Evolutionary conservation across 208 protist species (phyloP).

Genomic region (Acanthamoeba healyi): DNA sequence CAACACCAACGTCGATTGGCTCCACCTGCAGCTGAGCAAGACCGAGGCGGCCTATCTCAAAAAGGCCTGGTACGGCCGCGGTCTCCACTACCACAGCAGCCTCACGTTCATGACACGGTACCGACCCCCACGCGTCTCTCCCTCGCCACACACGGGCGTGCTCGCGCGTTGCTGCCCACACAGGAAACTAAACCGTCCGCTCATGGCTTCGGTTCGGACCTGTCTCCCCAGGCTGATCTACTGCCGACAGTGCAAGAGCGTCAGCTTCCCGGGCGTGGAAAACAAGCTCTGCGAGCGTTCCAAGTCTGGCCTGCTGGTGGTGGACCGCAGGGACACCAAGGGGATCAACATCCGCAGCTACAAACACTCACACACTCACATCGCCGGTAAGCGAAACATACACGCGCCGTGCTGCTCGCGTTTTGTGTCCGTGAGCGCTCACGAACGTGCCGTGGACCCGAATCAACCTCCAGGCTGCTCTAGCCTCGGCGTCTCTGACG

Average conservation of each 20-base stretch:
- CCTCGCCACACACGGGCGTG: no score
- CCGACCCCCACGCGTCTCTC: no score
- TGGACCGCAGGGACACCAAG: neutral
- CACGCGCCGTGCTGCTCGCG: neutral
- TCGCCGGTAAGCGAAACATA: neutral
- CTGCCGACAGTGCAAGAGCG: neutral
- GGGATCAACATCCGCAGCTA: neutral
- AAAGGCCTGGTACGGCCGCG: neutral
- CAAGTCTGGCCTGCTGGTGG: neutral
- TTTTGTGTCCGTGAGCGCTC: neutral
- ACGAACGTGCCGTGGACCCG: neutral
- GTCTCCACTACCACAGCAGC: neutral
- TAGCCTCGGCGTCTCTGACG: neutral
- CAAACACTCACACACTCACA: slow-evolving; percentile 11
- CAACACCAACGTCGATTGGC: neutral
- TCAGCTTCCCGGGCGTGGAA: neutral
- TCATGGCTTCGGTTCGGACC: neutral
- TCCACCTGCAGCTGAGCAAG: neutral
- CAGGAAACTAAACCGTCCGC: neutral
- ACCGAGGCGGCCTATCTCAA: neutral
- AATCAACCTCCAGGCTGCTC: neutral
- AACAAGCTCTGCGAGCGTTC: neutral
- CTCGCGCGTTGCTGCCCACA: no score
- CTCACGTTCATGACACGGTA: neutral
- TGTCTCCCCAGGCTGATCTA: neutral